Percentiles rank a stretch among this genome's conserved stretches.
Evolutionary conservation across 2,329 filamentous ascomycete species (phyloP).

Genomic region (Ramularia endophylla): DNA sequence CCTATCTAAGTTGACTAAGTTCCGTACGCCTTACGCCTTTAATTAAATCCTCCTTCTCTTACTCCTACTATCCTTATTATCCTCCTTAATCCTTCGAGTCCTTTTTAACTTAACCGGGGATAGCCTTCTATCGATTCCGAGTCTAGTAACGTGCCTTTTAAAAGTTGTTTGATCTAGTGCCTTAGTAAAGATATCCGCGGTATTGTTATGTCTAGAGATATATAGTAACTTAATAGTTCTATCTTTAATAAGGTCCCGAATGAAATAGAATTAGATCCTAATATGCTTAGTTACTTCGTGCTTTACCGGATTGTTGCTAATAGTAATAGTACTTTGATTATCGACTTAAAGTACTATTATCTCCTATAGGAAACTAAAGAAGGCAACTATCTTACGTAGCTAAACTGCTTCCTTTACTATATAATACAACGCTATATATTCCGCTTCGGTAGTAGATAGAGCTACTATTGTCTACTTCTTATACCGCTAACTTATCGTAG

Average conservation of each 20-base stretch:
- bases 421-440: background rate
- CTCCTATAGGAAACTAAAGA: background rate
- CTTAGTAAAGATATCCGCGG: conserved; percentile 5
- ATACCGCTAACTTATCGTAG: background rate
- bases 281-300: background rate
- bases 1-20: too few species aligned
- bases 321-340: background rate
- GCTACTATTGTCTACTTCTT: conserved; percentile 1
- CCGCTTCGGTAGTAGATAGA: background rate
- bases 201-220: conserved; percentile 1
- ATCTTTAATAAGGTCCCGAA: background rate
- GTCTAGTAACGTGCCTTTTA: too few species aligned
- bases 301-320: background rate
- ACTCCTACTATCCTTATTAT: too few species aligned
- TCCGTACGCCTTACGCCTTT: too few species aligned
- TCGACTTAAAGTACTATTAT: background rate
- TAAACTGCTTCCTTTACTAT: background rate
- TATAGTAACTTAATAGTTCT: background rate
- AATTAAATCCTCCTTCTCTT: too few species aligned
- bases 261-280: conserved; percentile 1
- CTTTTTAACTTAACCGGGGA: too few species aligned
- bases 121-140: too few species aligned
- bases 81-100: too few species aligned
- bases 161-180: conserved; percentile 2
- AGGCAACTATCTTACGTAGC: background rate